Base-by-base conservation (phyloP, 192 early-diverging fungal species). In the Chytriomyces sp. region DNA sequence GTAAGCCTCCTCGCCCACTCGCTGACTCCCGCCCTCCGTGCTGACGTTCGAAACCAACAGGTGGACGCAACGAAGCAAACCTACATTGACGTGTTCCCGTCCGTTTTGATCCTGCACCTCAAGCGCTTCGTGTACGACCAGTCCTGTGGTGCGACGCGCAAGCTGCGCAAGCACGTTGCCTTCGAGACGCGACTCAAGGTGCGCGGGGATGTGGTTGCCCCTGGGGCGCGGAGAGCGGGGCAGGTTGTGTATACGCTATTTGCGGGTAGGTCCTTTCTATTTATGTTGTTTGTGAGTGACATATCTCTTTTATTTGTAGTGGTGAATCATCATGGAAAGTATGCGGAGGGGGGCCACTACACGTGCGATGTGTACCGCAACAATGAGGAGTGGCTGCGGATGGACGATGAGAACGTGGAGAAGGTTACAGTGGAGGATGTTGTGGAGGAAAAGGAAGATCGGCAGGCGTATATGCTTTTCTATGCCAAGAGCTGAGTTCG, bases 331-430 rank as follows among this genome's bases (percentile, higher is more conserved):
- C 98, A 98, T 75, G 96, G 98, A 3, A 78, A 78, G 52, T 82
- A 84, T 22, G 91, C 94, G 19, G 89, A 83, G 14, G 96, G 94
- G 32, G 98, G 98, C 6, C 98, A 99, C 73, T 99, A 99, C 78
- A 99, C 98, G 2, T 96, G 93, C 82, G 93, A 96, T 81, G 84
- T 99, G 5, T 69, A 83, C 61, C 82, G 91, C 57, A 77, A 84
- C 39, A 83, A 89, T 65, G 78, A 77, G 26, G 76, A 76, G 54
- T 99, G 98, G 98, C 85, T 96, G 56, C 90, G 90, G 44, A 90
- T 98, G 49, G 96, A 99, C 76, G 98, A 99, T 75, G 89, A 89
- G 19, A 86, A 82, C 34, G 91, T 99, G 49, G 77, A 75, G 10
- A 66, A 69, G 32, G 78, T 88, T 26, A 59, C 78, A 19, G 86